Base-by-base conservation (phyloP, 148 eudicot species). In the Rhododendron mucronatum region DNA sequence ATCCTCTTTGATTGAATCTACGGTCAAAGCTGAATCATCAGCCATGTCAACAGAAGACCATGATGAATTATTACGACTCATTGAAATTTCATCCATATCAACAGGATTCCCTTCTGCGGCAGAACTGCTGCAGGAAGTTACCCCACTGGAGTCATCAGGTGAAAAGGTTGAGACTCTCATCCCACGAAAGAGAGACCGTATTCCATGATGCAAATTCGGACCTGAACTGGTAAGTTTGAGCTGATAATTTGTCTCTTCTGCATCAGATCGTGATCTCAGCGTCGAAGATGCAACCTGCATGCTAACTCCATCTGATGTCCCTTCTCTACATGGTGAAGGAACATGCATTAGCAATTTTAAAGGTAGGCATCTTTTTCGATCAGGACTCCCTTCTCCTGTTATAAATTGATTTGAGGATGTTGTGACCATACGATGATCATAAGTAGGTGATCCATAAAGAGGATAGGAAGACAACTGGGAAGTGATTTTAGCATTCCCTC, bases 351-450 rank as follows among this genome's bases (percentile, higher is more conserved):
- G 74, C 79, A 41, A 41, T 41, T 41, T 41, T 41, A 6, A 39
- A 39, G 44, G 44, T 39, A 39, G 6, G 6, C 44, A 12, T 13
- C 16, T 51, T 51, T 51, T 51, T 13, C 9, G 11, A 51, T 51
- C 14, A 51, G 57, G 15, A 51, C 16, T 14, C 57, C 57, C 57
- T 12, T 51, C 9, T 41, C 10, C 41, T 48, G 57, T 5, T 59
- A 41, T 5, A 41, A 50, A 12, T 45, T 92, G 93, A 45, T 67
- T 83, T 12, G 26, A 83, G 80, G 91, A 89, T n/a, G 95, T 88
- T 53, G 16, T 48, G 82, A 47, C 76, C 55, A 82, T 65, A 65
- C 10, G 75, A 4, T 26, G 57, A 69, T 67, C 57, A 37, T 37
- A 65, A 18, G 75, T 83, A 26, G 44, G 12, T 26, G 57, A 69